Percentiles rank a stretch among this genome's conserved stretches.
These are phyloP conservation scores for Carpinus fangiana DNA, from an alignment of 306 rosid genomes.

Conservation along the genomic window DNA sequence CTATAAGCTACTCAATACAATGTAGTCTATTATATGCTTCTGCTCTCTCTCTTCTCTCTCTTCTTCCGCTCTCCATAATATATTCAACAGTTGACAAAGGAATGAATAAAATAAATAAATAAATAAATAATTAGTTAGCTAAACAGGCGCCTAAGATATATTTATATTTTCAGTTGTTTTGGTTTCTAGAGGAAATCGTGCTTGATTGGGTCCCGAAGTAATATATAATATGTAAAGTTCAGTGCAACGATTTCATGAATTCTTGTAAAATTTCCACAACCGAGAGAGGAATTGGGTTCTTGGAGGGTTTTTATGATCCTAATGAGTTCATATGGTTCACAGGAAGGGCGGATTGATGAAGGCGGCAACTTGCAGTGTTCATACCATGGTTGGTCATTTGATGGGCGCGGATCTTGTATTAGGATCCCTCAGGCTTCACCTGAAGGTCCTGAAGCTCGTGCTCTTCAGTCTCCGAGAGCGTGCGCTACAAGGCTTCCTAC, in stretches of 20 bases:
- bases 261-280: neutral
- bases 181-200: neutral
- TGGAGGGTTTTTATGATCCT: neutral
- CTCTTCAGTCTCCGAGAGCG: slow-evolving; percentile 73
- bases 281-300: neutral
- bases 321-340: slow-evolving; percentile 29
- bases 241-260: neutral
- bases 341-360: slow-evolving; percentile 98
- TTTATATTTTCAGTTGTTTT: neutral
- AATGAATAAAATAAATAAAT: neutral
- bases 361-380: slow-evolving; percentile 93
- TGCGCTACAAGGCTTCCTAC: slow-evolving; percentile 82
- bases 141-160: neutral
- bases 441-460: slow-evolving; percentile 93
- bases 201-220: neutral
- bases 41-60: too few relatives aligned
- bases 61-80: too few relatives aligned
- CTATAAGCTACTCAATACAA: too few relatives aligned
- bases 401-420: slow-evolving; percentile 82
- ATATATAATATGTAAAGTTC: neutral
- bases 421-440: slow-evolving; percentile 85
- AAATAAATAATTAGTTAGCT: neutral
- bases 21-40: too few relatives aligned
- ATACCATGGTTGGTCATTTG: slow-evolving; percentile 97
- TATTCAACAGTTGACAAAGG: too few relatives aligned